These are phyloP conservation scores for Geotrichum candidum DNA, from an alignment of 1,139 yeast genomes.

Conservation along the genomic window DNA sequence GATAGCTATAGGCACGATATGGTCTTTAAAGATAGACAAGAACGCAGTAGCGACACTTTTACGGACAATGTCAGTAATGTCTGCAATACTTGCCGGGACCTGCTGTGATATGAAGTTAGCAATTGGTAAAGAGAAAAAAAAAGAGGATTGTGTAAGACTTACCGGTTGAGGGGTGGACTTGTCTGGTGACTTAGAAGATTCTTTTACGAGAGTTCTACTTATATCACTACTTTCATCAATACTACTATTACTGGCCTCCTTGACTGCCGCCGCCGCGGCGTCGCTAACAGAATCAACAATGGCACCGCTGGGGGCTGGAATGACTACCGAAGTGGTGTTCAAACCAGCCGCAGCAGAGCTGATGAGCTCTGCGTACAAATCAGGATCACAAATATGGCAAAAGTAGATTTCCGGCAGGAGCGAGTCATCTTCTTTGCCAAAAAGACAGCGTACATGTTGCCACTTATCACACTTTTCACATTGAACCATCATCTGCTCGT, in stretches of 20 bases:
- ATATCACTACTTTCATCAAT: background rate
- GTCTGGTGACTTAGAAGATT: background rate
- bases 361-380: constrained; percentile 9
- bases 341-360: background rate
- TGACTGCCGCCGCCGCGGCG: background rate
- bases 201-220: background rate
- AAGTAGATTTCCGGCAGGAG: constrained; percentile 44
- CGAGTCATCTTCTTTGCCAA: constrained; percentile 41
- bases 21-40: constrained; percentile 34
- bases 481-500: constrained; percentile 63
- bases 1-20: constrained; percentile 41
- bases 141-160: background rate
- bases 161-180: background rate
- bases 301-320: background rate
- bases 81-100: constrained; percentile 4
- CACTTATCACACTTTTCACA: constrained; percentile 76
- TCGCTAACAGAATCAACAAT: background rate
- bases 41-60: constrained; percentile 41
- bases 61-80: constrained; percentile 30
- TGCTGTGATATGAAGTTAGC: background rate
- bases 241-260: background rate
- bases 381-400: constrained; percentile 49
- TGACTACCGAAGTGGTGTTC: background rate
- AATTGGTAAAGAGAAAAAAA: background rate
- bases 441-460: constrained; percentile 79